Evolutionary conservation across 2,329 filamentous ascomycete species (phyloP).

Genomic region (Colletotrichum falcatum): DNA sequence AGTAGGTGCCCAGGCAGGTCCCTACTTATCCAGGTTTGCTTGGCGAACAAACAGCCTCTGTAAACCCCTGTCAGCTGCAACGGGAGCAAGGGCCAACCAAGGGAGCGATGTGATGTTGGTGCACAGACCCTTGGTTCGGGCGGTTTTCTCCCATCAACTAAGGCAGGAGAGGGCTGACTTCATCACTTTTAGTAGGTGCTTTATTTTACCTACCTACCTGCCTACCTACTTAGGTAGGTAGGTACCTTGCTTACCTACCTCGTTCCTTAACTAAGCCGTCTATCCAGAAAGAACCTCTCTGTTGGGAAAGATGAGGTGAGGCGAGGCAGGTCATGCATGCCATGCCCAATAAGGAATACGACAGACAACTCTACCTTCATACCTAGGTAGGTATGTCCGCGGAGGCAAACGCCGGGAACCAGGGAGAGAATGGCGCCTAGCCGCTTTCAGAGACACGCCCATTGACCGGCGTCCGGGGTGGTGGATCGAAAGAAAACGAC

Average conservation of each 20-base stretch:
- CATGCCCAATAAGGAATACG: neutral
- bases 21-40: neutral
- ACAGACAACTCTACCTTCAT: neutral
- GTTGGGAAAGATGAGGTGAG: neutral
- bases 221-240: too few species aligned
- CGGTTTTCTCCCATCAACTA: neutral
- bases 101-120: conserved; percentile 1
- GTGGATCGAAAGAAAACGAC: neutral
- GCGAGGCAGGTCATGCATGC: neutral
- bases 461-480: neutral
- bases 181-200: too few species aligned
- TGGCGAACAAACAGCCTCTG: conserved; percentile 8
- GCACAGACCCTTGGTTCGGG: conserved; percentile 35
- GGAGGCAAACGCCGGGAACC: neutral
- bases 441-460: neutral
- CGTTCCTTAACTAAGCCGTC: too few species aligned
- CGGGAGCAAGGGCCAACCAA: conserved; percentile 25
- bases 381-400: neutral
- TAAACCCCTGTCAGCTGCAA: conserved; percentile 22
- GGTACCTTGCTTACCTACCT: too few species aligned
- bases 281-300: neutral
- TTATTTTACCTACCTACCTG: neutral
- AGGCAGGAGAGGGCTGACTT: neutral
- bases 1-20: too few species aligned
- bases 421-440: neutral